Percentiles rank a stretch among this genome's conserved stretches.
phyloP scores from a whole-genome alignment of 768 basidiomycete genomes.

The Clitopilus hobsonii region DNA sequence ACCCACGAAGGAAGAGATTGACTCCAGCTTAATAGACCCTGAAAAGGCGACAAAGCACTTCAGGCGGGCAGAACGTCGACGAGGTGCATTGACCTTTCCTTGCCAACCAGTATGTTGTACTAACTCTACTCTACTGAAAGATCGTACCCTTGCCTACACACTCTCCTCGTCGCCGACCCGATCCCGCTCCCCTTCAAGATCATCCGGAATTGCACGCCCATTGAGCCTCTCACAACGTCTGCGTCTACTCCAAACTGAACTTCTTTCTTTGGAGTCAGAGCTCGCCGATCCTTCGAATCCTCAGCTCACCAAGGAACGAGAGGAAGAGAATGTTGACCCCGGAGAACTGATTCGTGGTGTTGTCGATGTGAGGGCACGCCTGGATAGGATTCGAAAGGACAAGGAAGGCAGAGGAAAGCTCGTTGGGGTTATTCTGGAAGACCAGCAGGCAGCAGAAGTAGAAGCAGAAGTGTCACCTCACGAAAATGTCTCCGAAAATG shows the following conservation, averaged over 20 bases:
- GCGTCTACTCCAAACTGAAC: constrained; percentile 68
- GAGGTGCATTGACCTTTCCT: constrained; percentile 30
- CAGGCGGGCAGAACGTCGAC: constrained; percentile 62
- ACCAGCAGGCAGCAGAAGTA: constrained; percentile 14
- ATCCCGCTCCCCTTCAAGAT: constrained; percentile 34
- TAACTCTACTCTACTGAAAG: constrained; percentile 20
- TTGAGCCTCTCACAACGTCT: constrained; percentile 56
- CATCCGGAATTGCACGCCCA: constrained; percentile 26
- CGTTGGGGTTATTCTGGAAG: constrained; percentile 52
- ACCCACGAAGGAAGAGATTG: constrained; percentile 60
- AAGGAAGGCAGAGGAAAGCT: constrained; percentile 64
- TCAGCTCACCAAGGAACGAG: constrained; percentile 51
- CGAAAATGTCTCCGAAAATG: constrained; percentile 5
- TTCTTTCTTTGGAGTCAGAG: constrained; percentile 75
- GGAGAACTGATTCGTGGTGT: constrained; percentile 74
- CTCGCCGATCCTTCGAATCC: constrained; percentile 80
- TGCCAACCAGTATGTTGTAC: not conserved
- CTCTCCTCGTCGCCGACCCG: constrained; percentile 67
- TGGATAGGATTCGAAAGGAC: constrained; percentile 63
- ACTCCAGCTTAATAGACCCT: constrained; percentile 56
- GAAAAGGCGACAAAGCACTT: constrained; percentile 72
- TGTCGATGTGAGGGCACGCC: constrained; percentile 65
- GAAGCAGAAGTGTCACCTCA: constrained; percentile 12
- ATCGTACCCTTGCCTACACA: constrained; percentile 53
- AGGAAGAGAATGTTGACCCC: constrained; percentile 60